phyloP scores from a whole-genome alignment of 768 basidiomycete genomes.

The Cyclocybe cylindracea region DNA sequence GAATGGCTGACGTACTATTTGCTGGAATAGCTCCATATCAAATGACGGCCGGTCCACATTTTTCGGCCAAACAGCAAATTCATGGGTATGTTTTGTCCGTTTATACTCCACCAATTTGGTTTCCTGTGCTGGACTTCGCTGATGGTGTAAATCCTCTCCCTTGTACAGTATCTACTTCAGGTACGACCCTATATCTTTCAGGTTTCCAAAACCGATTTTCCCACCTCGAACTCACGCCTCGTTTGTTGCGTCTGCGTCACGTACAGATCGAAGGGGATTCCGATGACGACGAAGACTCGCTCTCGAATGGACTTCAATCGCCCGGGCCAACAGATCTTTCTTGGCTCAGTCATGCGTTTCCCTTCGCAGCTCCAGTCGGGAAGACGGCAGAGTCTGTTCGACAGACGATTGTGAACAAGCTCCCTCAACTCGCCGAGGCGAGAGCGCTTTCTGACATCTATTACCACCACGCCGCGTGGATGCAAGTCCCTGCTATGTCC shows the following conservation, averaged over 20 bases:
- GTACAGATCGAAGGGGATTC: conserved; percentile 62
- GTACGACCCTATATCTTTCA: conserved; percentile 30
- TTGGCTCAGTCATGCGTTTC: conserved; percentile 63
- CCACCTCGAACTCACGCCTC: background rate
- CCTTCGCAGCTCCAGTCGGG: conserved; percentile 47
- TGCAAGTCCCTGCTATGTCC: conserved; percentile 43
- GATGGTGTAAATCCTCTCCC: background rate
- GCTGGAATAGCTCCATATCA: conserved; percentile 52
- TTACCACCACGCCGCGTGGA: conserved; percentile 71
- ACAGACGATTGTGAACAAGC: conserved; percentile 40
- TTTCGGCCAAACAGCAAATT: conserved; percentile 66
- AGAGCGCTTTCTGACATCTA: conserved; percentile 50
- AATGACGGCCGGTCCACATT: conserved; percentile 64
- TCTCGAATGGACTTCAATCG: conserved; percentile 23
- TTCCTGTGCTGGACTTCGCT: background rate
- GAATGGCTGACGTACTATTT: conserved; percentile 11
- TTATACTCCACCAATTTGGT: background rate
- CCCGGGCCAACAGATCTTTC: conserved; percentile 52
- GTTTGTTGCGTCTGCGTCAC: conserved; percentile 5
- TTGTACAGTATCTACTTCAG: conserved; percentile 61
- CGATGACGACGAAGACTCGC: conserved; percentile 50
- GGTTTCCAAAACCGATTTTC: background rate
- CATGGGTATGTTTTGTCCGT: conserved; percentile 51
- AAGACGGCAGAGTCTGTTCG: conserved; percentile 47
- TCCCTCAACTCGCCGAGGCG: conserved; percentile 44